Base-by-base conservation (phyloP, 208 protist species). In the Acanthamoeba royreba region DNA sequence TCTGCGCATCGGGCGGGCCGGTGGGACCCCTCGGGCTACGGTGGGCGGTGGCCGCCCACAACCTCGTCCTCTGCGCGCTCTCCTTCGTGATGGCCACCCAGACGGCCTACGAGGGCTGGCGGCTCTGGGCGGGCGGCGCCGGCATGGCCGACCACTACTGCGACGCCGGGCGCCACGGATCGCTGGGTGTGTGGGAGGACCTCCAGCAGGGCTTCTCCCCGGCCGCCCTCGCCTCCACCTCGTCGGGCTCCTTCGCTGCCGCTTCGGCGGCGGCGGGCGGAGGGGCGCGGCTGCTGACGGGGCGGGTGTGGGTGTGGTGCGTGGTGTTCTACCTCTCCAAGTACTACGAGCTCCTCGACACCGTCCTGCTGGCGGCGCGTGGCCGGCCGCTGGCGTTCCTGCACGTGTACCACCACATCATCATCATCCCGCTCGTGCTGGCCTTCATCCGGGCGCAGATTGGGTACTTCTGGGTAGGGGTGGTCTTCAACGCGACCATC, bases 401-500 rank as follows among this genome's bases (percentile, higher is more conserved):
- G 7, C 92, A 94, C 55, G 53, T 72, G 11, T 94, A 92, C 45
- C 92, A 94, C 55, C 92, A 94, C 61, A 90, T 79, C 31, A 94
- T 90, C 40, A 79, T 81, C 33, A 25, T 81, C 31, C 42, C 47
- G 4, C 46, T 81, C 45, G 49, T 61, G 2, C 13, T 55, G 79
- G 55, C 45, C 89, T 58, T 53, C 42, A 93, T 93, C 49, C 92
- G 42, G 93, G 93, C 40, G 0, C 38, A 89, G 1, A 61, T 31
- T 86, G 92, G 22, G 28, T 66, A 52, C 46, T 49, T 79, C 79
- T 88, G 86, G 55, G 35, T 43, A 33, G 40, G 55, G 13, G 86
- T 92, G 4, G 86, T 95, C 19, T 40, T 88, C 17, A 96, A 96
- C 58, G 47, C 92, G 4, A 81, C 94, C 45, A 92, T 96, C 33